phyloP scores from a whole-genome alignment of 164 flowering plant species.

The Magnolia kwangsiensis region DNA sequence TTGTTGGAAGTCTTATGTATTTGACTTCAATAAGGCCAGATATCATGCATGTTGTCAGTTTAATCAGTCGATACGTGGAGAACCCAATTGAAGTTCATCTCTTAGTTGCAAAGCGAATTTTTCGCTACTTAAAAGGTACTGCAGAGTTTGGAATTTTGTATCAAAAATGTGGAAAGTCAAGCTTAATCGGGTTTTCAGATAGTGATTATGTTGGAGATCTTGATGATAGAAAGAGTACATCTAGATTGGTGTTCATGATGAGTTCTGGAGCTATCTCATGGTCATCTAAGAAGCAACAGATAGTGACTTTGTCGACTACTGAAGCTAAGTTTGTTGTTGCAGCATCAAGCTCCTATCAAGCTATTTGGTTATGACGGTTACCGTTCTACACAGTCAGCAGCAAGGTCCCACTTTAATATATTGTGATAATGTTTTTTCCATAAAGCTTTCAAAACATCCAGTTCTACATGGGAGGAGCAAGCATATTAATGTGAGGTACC shows the following conservation, averaged over 20 bases:
- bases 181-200: neutral
- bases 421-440: neutral
- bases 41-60: neutral
- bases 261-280: constrained; percentile 6
- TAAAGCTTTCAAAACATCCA: neutral
- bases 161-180: neutral
- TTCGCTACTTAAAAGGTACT: too few species aligned
- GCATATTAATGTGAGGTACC: too few species aligned
- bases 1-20: constrained; percentile 17
- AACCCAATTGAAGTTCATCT: neutral
- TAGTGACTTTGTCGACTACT: neutral
- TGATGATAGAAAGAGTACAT: constrained; percentile 15
- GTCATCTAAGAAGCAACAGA: constrained; percentile 12
- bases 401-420: too few species aligned
- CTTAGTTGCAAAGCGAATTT: too few species aligned
- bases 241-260: constrained; percentile 1
- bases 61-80: too few species aligned
- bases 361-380: neutral
- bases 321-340: constrained; percentile 9
- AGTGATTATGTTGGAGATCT: constrained; percentile 14
- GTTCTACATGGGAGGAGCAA: too few species aligned
- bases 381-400: too few species aligned
- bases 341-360: neutral
- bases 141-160: neutral
- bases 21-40: constrained; percentile 17